Evolutionary conservation across 257 asterid species (phyloP).

Genomic region (Jaltomata sinuosa): DNA sequence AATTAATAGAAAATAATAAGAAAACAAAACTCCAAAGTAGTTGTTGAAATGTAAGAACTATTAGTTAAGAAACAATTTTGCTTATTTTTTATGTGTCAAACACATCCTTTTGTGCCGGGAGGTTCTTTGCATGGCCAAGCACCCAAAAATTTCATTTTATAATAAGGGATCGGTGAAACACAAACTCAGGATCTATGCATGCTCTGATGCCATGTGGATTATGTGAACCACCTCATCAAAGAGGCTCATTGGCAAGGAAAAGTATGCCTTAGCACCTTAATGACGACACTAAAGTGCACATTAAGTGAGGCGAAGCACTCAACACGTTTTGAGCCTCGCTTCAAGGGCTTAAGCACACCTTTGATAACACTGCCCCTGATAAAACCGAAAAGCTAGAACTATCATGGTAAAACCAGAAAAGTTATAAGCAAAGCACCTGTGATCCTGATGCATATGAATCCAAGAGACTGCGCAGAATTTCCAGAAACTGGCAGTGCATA

Average conservation of each 20-base stretch:
- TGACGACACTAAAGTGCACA: no score
- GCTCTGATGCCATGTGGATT: neutral
- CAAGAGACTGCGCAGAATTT: constrained; percentile 89
- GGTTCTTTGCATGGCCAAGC: neutral
- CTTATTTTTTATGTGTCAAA: neutral
- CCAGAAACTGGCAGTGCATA: constrained; percentile 97
- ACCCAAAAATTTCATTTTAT: neutral
- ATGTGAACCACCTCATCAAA: neutral
- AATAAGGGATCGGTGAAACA: neutral
- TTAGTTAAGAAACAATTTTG: neutral
- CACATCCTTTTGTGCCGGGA: neutral
- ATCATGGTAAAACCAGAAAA: neutral
- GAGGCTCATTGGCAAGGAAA: no score
- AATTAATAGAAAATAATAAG: constrained; percentile 5
- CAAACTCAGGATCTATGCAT: neutral
- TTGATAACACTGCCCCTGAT: no score
- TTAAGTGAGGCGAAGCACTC: no score
- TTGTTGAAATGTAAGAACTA: neutral
- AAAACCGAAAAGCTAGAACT: neutral
- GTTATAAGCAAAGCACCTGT: constrained; percentile 37
- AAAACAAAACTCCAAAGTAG: neutral
- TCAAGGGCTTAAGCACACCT: no score
- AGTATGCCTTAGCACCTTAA: no score
- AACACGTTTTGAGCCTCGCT: no score
- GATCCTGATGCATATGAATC: constrained; percentile 69